phyloP scores from a whole-genome alignment of 305 asterid species.

The Fraxinus velutina region DNA sequence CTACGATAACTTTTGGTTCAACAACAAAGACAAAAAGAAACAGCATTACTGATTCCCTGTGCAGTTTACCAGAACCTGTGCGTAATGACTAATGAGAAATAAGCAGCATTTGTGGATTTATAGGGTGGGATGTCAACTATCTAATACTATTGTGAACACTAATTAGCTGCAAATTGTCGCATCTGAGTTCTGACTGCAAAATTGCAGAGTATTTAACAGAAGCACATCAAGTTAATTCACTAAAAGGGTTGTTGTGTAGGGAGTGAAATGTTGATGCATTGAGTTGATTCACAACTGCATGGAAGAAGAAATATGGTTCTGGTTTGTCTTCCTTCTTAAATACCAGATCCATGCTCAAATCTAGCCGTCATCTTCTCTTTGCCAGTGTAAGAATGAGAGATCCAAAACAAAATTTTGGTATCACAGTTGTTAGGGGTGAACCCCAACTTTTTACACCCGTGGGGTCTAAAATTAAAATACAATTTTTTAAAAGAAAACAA shows the following conservation, averaged over 20 bases:
- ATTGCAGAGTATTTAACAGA: not conserved
- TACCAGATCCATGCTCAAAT: not conserved
- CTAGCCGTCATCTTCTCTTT: not conserved
- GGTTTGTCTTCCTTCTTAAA: not conserved
- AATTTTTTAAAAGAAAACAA: no score
- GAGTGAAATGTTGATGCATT: not conserved
- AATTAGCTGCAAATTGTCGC: not conserved
- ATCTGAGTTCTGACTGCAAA: not conserved
- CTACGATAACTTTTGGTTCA: not conserved
- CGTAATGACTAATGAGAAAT: not conserved
- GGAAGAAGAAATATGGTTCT: not conserved
- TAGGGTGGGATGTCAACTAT: not conserved
- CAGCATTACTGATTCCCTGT: not conserved
- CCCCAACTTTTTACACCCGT: no score
- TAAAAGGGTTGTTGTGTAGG: not conserved
- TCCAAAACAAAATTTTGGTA: not conserved
- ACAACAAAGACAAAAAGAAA: not conserved
- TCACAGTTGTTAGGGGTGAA: no score
- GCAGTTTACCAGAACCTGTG: not conserved
- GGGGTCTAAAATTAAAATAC: no score
- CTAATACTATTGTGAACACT: not conserved
- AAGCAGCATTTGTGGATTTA: not conserved
- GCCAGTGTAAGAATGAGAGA: not conserved
- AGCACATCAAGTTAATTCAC: not conserved
- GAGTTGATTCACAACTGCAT: not conserved